These are phyloP conservation scores for Eremochloa ophiuroides DNA, from an alignment of 176 grass and related monocot genomes.

Conservation along the genomic window DNA sequence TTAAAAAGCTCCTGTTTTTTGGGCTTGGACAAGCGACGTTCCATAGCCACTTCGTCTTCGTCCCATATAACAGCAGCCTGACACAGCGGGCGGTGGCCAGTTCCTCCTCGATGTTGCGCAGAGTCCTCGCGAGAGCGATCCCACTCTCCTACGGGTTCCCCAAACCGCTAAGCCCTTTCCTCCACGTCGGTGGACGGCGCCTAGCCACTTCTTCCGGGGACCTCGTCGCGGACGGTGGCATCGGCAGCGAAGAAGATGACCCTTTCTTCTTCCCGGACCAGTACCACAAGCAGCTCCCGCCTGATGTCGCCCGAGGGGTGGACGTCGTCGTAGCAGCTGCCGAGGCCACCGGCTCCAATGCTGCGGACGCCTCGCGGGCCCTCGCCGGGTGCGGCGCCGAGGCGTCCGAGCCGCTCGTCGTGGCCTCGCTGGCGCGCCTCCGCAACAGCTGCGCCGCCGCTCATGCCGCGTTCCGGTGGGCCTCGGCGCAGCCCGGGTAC, in stretches of 20 bases:
- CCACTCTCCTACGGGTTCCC: neutral
- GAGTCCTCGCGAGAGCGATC: constrained; percentile 17
- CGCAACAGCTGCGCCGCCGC: constrained; percentile 75
- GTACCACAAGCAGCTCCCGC: constrained; percentile 27
- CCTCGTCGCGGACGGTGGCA: neutral
- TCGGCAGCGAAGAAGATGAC: constrained; percentile 30
- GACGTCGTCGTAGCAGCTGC: constrained; percentile 46
- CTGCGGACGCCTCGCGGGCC: constrained; percentile 14
- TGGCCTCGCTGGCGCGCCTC: constrained; percentile 48
- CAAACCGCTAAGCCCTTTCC: neutral
- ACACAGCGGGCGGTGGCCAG: neutral
- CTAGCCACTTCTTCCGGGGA: neutral
- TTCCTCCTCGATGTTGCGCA: constrained; percentile 46
- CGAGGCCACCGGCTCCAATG: constrained; percentile 8
- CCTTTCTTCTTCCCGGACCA: constrained; percentile 48
- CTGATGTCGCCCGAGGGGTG: constrained; percentile 31
- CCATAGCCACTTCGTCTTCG: no score
- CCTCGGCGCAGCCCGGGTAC: constrained; percentile 48
- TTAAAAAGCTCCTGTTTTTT: no score
- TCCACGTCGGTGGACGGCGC: neutral
- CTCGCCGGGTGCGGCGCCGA: constrained; percentile 51
- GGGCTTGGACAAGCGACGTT: no score
- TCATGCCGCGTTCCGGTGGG: constrained; percentile 79
- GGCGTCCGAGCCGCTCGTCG: constrained; percentile 61
- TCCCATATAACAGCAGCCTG: no score